Evolutionary conservation across 164 flowering plant genomes (phyloP).

Genomic region (Litsea cubeba): DNA sequence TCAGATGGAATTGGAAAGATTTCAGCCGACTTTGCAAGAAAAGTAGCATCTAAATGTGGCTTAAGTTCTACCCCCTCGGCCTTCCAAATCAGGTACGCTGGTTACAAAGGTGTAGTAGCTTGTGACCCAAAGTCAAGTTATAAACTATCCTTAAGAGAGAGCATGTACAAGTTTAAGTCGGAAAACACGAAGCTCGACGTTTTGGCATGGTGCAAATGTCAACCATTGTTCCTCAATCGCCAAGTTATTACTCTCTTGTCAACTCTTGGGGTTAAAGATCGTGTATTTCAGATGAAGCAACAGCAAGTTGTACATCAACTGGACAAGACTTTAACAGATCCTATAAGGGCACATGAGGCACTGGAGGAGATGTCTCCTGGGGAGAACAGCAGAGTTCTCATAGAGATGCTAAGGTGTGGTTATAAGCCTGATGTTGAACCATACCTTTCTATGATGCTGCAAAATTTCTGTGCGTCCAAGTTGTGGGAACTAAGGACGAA

Average conservation of each 20-base stretch:
- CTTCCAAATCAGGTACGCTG: conserved; percentile 81
- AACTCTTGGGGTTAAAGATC: conserved; percentile 39
- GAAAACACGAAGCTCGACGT: conserved; percentile 60
- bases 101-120: conserved; percentile 92
- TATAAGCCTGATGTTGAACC: conserved; percentile 78
- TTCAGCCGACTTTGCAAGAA: conserved; percentile 59
- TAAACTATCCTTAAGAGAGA: conserved; percentile 61
- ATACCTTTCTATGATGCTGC: conserved; percentile 86
- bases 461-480: conserved; percentile 59
- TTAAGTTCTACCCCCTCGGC: conserved; percentile 58
- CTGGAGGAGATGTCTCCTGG: too few species aligned
- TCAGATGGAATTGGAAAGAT: conserved; percentile 98
- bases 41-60: conserved; percentile 63
- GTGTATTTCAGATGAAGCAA: too few species aligned
- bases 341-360: too few species aligned
- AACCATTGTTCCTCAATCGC: conserved; percentile 80
- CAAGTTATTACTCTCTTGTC: conserved; percentile 77
- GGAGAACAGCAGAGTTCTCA: conserved; percentile 18
- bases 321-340: too few species aligned
- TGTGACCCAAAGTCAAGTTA: conserved; percentile 57
- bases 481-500: conserved; percentile 53
- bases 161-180: conserved; percentile 79
- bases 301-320: too few species aligned
- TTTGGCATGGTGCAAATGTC: conserved; percentile 64
- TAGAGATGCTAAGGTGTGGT: conserved; percentile 74